phyloP scores from a whole-genome alignment of 2,329 filamentous ascomycete genomes.

The Penicillium sp. region DNA sequence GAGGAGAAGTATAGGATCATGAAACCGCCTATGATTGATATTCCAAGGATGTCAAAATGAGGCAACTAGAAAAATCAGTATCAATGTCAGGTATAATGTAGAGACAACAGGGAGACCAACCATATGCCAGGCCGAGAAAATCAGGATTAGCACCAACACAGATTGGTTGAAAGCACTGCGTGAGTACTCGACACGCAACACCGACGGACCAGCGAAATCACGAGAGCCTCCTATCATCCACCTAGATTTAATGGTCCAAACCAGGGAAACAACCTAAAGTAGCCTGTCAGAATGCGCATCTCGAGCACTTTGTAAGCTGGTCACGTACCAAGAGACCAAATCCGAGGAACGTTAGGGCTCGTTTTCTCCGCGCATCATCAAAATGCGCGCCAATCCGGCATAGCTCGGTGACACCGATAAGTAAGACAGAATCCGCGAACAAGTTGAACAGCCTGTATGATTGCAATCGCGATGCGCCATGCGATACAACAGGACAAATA shows the following conservation, averaged over 20 bases:
- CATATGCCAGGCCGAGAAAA: constrained; percentile 39
- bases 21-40: constrained; percentile 38
- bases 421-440: constrained; percentile 42
- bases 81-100: background rate
- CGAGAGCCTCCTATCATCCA: constrained; percentile 37
- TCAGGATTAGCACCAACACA: constrained; percentile 33
- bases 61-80: constrained; percentile 36
- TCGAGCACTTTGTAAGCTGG: background rate
- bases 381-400: constrained; percentile 20
- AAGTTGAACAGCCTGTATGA: constrained; percentile 38
- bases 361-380: constrained; percentile 26
- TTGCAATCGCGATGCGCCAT: constrained; percentile 34
- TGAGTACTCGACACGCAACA: constrained; percentile 38
- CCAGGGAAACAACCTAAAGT: constrained; percentile 34
- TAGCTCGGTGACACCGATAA: constrained; percentile 35
- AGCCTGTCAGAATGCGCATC: constrained; percentile 5
- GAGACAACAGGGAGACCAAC: constrained; percentile 30
- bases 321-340: constrained; percentile 31
- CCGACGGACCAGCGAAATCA: constrained; percentile 39
- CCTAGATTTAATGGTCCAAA: constrained; percentile 36
- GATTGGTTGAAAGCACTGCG: constrained; percentile 39
- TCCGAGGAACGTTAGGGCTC: constrained; percentile 28
- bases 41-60: constrained; percentile 39
- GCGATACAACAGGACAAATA: constrained; percentile 46
- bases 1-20: constrained; percentile 35